These are phyloP conservation scores for Cyclostephanos invisitatus DNA, from an alignment of 108 stramenopile genomes.

Conservation along the genomic window DNA sequence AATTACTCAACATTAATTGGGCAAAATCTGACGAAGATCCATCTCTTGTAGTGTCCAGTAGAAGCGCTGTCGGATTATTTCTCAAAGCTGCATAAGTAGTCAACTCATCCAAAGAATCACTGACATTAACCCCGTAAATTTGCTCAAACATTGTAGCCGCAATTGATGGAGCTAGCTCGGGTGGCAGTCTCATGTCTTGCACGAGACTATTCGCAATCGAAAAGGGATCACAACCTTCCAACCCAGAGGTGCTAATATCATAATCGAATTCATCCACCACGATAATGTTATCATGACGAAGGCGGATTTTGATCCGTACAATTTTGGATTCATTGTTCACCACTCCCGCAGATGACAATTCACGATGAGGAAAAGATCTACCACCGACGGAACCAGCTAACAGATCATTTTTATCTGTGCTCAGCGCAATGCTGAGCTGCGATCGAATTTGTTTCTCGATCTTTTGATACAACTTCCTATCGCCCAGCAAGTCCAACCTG, in stretches of 20 bases:
- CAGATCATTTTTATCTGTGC: constrained; percentile 24
- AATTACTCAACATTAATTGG: constrained; percentile 28
- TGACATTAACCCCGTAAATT: constrained; percentile 46
- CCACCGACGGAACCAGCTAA: neutral
- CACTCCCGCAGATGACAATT: neutral
- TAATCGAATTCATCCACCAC: constrained; percentile 60
- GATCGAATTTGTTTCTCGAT: constrained; percentile 60
- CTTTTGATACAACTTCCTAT: constrained; percentile 40
- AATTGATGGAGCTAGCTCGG: constrained; percentile 66
- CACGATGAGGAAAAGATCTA: constrained; percentile 6
- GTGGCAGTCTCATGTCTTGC: constrained; percentile 66
- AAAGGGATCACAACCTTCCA: constrained; percentile 47
- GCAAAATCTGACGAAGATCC: constrained; percentile 31
- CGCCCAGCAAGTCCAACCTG: constrained; percentile 59
- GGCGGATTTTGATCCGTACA: constrained; percentile 40
- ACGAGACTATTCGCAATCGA: constrained; percentile 58
- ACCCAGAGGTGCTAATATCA: constrained; percentile 53
- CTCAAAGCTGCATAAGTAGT: neutral
- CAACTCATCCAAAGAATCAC: constrained; percentile 23
- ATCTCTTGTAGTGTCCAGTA: constrained; percentile 28
- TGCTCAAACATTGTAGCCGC: constrained; percentile 67
- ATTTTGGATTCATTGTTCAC: constrained; percentile 11
- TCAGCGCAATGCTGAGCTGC: constrained; percentile 46
- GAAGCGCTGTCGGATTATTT: constrained; percentile 31
- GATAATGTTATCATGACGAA: constrained; percentile 46